Evolutionary conservation across 2,329 filamentous ascomycete species (phyloP), one percentile per base, ranked within the genome.

Genomic region (Fusarium sarcochroum): DNA sequence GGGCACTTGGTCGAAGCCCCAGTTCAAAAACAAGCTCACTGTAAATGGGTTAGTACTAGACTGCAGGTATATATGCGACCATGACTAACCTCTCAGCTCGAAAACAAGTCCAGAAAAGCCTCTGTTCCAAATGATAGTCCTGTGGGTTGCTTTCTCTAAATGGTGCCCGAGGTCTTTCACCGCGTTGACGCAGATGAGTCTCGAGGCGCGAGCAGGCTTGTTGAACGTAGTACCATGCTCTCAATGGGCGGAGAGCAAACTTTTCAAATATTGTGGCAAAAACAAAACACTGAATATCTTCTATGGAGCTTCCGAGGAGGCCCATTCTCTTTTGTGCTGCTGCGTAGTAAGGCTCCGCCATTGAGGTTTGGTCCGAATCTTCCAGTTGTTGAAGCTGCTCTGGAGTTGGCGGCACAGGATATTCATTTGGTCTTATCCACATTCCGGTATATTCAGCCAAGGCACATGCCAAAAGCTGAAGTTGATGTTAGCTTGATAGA

Each of bases 221-320:
- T 27, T 73, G 68, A 23, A 74, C 35, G 20, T 69, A 67, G 27
- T 68, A 70, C 62, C 66, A 73, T 11, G 71, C 62, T 23, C 66
- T 54, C 17, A 74, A n/a, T 5, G 69, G 70, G 8, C 71, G 61
- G 4, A 73, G 41, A 10, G 58, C 57, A 34, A 61, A 68, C 37
- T 71, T 74, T 40, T 74, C 71, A 25, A 63, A 73, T 18, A 74
- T 61, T 11, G 55, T 57, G 15, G 73, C 70, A 1, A 71, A 60
- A 15, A 69, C 73, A 5, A 75, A 60, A 32, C 72, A 75, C 32
- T 75, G 73, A 3, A 75, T 75, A 40, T 75, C 73, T 23, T 60
- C 30, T 5, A 75, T 53, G 7, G 56, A 59, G n/a, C 59, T 53
- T 0, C 73, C 71, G 2, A 75, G 54, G 13, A 66, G 25, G 1